Evolutionary conservation across 306 rosid species (phyloP).

Genomic region (Lotus japonicus): DNA sequence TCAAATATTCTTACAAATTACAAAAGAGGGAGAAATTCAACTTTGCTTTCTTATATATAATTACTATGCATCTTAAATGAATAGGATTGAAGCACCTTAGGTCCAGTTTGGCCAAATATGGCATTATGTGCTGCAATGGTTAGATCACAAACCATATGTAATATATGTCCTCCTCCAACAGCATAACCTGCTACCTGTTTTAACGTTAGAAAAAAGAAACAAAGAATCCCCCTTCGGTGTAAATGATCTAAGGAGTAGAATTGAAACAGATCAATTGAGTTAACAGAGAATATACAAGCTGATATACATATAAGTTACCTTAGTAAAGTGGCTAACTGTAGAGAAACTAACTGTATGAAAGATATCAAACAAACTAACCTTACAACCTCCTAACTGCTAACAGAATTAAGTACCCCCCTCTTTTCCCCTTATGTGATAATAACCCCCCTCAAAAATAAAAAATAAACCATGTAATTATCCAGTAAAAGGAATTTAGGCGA

Average conservation of each 20-base stretch:
- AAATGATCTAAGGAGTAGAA: no score
- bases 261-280: no score
- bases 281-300: no score
- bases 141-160: conserved; percentile 87
- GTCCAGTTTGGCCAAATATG: conserved; percentile 95
- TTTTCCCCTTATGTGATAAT: no score
- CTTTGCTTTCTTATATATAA: not conserved
- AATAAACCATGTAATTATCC: not conserved
- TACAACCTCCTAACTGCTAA: no score
- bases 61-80: not conserved
- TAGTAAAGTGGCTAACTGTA: no score
- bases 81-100: conserved; percentile 54
- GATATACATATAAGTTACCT: no score
- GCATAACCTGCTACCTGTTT: conserved; percentile 95
- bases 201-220: not conserved
- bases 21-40: no score
- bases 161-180: conserved; percentile 79
- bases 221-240: not conserved
- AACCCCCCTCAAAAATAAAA: no score
- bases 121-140: conserved; percentile 94
- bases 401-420: no score
- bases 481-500: not conserved
- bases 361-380: no score
- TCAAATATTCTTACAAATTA: not conserved
- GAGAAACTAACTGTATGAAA: no score